These are phyloP conservation scores for Epichloe festucae DNA, from an alignment of 2,329 filamentous ascomycete species.

Conservation along the genomic window DNA sequence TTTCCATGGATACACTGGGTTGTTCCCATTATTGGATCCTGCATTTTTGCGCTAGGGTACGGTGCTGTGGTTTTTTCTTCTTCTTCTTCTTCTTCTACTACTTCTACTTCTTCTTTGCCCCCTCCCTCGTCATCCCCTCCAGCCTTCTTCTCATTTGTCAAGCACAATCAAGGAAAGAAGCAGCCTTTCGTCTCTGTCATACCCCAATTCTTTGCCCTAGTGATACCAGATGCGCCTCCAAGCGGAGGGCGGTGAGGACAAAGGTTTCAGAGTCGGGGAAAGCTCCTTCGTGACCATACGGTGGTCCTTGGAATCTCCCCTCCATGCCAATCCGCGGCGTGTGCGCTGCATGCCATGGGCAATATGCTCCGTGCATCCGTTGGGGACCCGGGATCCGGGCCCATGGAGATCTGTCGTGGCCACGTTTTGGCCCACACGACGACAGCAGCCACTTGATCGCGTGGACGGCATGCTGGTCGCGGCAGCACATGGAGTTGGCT, in stretches of 20 bases:
- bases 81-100: neutral
- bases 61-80: conserved; percentile 22
- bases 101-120: neutral
- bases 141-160: neutral
- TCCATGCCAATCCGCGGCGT: neutral
- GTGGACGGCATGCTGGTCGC: neutral
- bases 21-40: conserved; percentile 59
- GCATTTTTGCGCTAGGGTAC: conserved; percentile 58
- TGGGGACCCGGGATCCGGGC: neutral
- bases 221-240: too few species aligned
- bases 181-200: neutral
- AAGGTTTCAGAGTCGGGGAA: neutral
- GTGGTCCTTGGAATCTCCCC: neutral
- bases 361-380: neutral
- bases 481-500: conserved; percentile 1
- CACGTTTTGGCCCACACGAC: conserved; percentile 2
- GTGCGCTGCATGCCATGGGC: neutral
- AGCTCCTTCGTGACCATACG: neutral
- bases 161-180: neutral
- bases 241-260: neutral
- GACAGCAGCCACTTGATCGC: neutral
- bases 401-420: conserved; percentile 4
- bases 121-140: neutral
- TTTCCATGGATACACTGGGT: conserved; percentile 65
- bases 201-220: conserved; percentile 3